phyloP scores from a whole-genome alignment of 2,329 filamentous ascomycete species.

The Cadophora sp. region DNA sequence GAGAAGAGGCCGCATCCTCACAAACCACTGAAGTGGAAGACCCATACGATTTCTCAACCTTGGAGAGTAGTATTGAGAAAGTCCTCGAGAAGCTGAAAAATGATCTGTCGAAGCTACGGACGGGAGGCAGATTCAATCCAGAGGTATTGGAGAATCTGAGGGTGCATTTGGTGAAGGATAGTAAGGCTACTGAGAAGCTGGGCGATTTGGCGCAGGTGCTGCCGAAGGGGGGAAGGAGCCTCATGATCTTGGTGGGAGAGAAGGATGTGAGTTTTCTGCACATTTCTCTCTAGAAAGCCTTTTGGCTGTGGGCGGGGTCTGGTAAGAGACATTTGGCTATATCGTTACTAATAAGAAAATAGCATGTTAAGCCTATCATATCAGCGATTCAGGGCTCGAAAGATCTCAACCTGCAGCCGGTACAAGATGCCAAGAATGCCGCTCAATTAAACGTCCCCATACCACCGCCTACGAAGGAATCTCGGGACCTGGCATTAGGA shows the following conservation, averaged over 20 bases:
- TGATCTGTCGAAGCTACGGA: constrained; percentile 66
- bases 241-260: constrained; percentile 69
- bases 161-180: constrained; percentile 61
- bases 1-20: constrained; percentile 28
- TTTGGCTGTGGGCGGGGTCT: not conserved
- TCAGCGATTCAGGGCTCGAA: constrained; percentile 58
- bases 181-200: constrained; percentile 58
- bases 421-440: constrained; percentile 54
- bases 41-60: constrained; percentile 64
- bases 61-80: constrained; percentile 62
- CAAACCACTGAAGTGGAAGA: constrained; percentile 47
- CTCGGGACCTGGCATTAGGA: constrained; percentile 47
- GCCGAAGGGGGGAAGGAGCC: constrained; percentile 64
- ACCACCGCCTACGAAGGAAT: constrained; percentile 63
- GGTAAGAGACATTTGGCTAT: not conserved
- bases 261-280: constrained; percentile 58
- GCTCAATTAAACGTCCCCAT: constrained; percentile 60
- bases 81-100: constrained; percentile 63
- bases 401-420: constrained; percentile 55
- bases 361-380: constrained; percentile 61
- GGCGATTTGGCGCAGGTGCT: constrained; percentile 72
- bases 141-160: constrained; percentile 65
- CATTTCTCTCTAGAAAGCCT: not conserved
- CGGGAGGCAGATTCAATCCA: constrained; percentile 67
- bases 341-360: constrained; percentile 22